Evolutionary conservation across 2,329 filamentous ascomycete species (phyloP).

Genomic region (Kalmusia sp.): DNA sequence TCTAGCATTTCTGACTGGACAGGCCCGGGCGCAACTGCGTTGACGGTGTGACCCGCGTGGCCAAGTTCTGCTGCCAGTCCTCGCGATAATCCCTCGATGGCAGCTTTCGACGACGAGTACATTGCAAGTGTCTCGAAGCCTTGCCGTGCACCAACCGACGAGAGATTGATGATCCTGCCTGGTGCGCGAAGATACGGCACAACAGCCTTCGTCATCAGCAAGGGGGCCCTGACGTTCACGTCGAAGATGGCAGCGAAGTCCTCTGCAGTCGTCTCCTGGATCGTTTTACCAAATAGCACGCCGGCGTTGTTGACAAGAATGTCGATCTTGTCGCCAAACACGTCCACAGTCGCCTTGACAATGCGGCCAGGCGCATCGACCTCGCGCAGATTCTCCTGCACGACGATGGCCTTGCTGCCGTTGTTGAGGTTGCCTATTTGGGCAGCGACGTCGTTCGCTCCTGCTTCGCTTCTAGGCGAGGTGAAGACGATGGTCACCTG

Average conservation of each 20-base stretch:
- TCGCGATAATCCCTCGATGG: constrained; percentile 66
- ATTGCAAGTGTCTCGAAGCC: constrained; percentile 57
- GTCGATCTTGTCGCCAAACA: constrained; percentile 51
- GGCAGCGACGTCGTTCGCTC: constrained; percentile 41
- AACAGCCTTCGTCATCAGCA: constrained; percentile 62
- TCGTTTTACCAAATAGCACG: constrained; percentile 31
- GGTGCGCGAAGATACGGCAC: constrained; percentile 58
- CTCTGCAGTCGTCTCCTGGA: constrained; percentile 48
- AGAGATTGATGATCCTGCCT: constrained; percentile 66
- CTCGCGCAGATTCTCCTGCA: constrained; percentile 51
- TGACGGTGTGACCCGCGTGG: constrained; percentile 64
- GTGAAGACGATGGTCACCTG: constrained; percentile 54
- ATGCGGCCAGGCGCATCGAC: constrained; percentile 45
- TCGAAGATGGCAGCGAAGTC: constrained; percentile 64
- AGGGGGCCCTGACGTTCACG: constrained; percentile 62
- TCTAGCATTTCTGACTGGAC: constrained; percentile 66
- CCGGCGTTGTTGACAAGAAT: constrained; percentile 55
- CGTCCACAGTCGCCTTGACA: constrained; percentile 42
- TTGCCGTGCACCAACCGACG: constrained; percentile 59
- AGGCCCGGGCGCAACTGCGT: constrained; percentile 66
- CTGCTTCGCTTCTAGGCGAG: constrained; percentile 46
- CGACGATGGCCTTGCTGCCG: constrained; percentile 43
- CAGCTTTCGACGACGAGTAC: constrained; percentile 66
- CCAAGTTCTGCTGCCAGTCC: constrained; percentile 67
- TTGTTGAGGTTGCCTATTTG: constrained; percentile 45